phyloP scores from a whole-genome alignment of 2,329 filamentous ascomycete genomes.

The Sporothrix humicola region DNA sequence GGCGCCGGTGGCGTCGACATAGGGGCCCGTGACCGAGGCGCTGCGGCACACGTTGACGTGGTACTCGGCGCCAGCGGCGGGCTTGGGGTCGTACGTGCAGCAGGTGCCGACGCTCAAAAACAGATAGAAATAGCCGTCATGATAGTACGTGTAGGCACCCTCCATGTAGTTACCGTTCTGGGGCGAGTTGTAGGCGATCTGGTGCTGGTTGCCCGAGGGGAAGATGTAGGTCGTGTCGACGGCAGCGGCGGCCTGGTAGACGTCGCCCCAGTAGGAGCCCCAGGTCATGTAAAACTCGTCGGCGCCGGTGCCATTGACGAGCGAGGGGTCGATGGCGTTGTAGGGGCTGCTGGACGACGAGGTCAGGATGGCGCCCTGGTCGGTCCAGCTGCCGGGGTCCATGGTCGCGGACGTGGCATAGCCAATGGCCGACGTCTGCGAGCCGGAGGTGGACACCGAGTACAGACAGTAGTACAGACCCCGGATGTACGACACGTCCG shows the following conservation, averaged over 20 bases:
- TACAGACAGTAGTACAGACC: conserved; percentile 50
- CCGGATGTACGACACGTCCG: conserved; percentile 57
- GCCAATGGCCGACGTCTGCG: conserved; percentile 53
- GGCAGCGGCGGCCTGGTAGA: conserved; percentile 60
- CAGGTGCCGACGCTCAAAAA: conserved; percentile 64
- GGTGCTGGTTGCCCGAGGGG: conserved; percentile 8
- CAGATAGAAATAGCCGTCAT: conserved; percentile 65
- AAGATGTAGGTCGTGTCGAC: conserved; percentile 47
- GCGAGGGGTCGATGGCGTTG: conserved; percentile 66
- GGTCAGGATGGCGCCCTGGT: conserved; percentile 62
- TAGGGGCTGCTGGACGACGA: conserved; percentile 49
- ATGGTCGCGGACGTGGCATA: conserved; percentile 45
- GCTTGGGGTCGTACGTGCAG: conserved; percentile 31
- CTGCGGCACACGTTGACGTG: conserved; percentile 69
- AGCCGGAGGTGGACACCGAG: conserved; percentile 64
- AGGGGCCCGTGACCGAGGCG: conserved; percentile 56
- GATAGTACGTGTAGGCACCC: conserved; percentile 61
- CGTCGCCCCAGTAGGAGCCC: conserved; percentile 67
- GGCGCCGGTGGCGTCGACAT: conserved; percentile 61
- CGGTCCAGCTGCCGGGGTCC: conserved; percentile 63
- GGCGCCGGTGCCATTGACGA: conserved; percentile 53
- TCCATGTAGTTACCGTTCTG: conserved; percentile 52
- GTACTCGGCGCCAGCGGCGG: conserved; percentile 57
- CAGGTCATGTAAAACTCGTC: conserved; percentile 48
- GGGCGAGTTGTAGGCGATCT: conserved; percentile 34